Evolutionary conservation across 1,284 basidiomycete species (phyloP).

Genomic region (Tilletiopsis washingtonensis): DNA sequence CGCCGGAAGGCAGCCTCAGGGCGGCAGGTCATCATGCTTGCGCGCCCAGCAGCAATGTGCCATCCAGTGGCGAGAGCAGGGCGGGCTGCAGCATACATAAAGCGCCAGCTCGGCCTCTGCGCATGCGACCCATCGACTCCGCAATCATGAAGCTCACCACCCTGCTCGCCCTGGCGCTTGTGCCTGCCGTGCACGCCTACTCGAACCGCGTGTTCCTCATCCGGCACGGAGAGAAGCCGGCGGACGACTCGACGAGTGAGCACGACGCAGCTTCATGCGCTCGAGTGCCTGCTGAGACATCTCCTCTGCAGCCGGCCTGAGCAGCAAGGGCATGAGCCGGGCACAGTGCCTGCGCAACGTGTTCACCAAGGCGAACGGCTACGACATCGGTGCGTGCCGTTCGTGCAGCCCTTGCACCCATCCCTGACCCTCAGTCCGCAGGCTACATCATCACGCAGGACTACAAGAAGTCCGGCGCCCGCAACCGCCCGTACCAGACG

Average conservation of each 20-base stretch:
- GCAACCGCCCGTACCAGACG: slow-evolving; percentile 41
- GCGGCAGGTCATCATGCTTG: no score
- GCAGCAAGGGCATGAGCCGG: slow-evolving; percentile 8
- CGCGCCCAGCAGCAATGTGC: no score
- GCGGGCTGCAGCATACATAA: no score
- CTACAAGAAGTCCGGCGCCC: slow-evolving; percentile 28
- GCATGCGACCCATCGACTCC: no score
- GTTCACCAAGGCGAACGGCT: slow-evolving; percentile 21
- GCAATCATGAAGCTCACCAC: no score
- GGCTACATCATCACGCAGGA: slow-evolving; percentile 10
- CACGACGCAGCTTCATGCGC: background rate
- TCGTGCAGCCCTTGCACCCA: background rate
- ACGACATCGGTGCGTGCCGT: slow-evolving; percentile 43
- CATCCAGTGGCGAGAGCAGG: no score
- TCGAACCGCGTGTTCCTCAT: slow-evolving; percentile 11
- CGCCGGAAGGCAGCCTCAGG: no score
- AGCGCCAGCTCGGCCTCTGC: no score
- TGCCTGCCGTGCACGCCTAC: background rate
- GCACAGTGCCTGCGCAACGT: slow-evolving; percentile 17
- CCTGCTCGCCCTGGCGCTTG: no score
- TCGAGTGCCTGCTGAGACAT: background rate
- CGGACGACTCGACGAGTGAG: slow-evolving; percentile 9
- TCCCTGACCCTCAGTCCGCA: background rate
- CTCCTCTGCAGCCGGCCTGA: slow-evolving; percentile 13
- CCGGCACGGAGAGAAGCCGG: slow-evolving; percentile 45